A percentile compares a stretch with the other conserved stretches of the same genome.
Conservation (phyloP, 2,329 filamentous ascomycete species). For the Aspergillus aculeatus region DNA sequence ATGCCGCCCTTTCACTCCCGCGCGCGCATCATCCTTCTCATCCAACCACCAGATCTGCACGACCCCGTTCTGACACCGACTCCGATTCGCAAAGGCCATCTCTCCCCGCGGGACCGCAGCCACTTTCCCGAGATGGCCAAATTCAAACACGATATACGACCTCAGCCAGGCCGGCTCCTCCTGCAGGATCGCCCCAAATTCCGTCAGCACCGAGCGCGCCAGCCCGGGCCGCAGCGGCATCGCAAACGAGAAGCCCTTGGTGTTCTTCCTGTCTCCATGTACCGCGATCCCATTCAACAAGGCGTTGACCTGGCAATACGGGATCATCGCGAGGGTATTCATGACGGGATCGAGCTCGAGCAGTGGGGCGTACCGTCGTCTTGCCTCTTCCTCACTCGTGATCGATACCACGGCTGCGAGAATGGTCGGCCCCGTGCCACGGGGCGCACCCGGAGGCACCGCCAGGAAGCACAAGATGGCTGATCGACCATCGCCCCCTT, state of each 20-base stretch:
- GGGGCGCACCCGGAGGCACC: no score
- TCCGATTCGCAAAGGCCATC: slow-evolving; percentile 50
- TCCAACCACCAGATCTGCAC: slow-evolving; percentile 45
- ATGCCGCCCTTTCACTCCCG: slow-evolving; percentile 42
- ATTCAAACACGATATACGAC: slow-evolving; percentile 42
- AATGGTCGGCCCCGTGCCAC: no score
- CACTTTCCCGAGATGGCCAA: slow-evolving; percentile 43
- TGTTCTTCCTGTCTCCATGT: slow-evolving; percentile 42
- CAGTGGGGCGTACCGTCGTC: slow-evolving; percentile 35
- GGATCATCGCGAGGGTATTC: slow-evolving; percentile 41
- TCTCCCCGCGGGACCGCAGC: slow-evolving; percentile 34
- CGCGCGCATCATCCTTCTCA: slow-evolving; percentile 35
- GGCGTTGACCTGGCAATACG: slow-evolving; percentile 45
- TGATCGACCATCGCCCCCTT: no score
- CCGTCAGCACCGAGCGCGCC: slow-evolving; percentile 30
- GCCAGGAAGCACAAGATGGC: no score
- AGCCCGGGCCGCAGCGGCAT: slow-evolving; percentile 42
- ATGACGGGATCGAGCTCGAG: slow-evolving; percentile 39
- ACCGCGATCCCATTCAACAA: slow-evolving; percentile 39
- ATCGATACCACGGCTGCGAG: not conserved
- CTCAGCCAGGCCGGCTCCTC: slow-evolving; percentile 30
- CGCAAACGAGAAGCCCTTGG: slow-evolving; percentile 48
- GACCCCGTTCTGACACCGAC: slow-evolving; percentile 46
- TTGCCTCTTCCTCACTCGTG: not conserved
- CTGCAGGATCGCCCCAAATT: slow-evolving; percentile 30